phyloP scores from a whole-genome alignment of 2,329 filamentous ascomycete species.

The Colletotrichum higginsianum region DNA sequence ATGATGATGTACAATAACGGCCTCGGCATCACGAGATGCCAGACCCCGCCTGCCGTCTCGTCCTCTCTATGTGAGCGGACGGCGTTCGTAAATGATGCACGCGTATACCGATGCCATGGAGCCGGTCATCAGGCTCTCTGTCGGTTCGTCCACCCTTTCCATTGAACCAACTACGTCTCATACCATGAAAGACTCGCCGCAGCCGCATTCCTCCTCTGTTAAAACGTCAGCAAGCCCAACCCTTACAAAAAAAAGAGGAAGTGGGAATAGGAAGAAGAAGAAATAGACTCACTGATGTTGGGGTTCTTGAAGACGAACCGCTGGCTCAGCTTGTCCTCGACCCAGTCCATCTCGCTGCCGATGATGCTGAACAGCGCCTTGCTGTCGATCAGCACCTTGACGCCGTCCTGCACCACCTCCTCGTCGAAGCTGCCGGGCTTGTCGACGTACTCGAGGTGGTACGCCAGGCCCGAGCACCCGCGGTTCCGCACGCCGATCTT shows the following conservation, averaged over 20 bases:
- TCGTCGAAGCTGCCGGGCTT: conserved; percentile 92
- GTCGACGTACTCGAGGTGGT: conserved; percentile 95
- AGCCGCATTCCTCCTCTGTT: conserved; percentile 94
- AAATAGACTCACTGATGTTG: conserved; percentile 89
- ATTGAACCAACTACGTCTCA: background rate
- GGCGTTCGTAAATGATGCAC: background rate
- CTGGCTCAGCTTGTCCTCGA: conserved; percentile 93
- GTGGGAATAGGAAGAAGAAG: no score
- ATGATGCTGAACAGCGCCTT: conserved; percentile 99
- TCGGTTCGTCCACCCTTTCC: background rate
- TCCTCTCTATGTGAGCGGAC: conserved; percentile 14
- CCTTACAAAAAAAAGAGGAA: no score
- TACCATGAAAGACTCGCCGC: conserved; percentile 96
- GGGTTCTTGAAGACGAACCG: conserved; percentile 96
- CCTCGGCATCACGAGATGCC: conserved; percentile 19
- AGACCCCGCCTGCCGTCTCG: conserved; percentile 18
- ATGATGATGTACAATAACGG: conserved; percentile 35
- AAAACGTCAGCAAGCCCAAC: conserved; percentile 48
- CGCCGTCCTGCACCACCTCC: conserved; percentile 93
- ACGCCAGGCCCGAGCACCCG: conserved; percentile 93
- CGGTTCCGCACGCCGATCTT: conserved; percentile 94
- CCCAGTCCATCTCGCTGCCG: conserved; percentile 99
- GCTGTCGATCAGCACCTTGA: conserved; percentile 95
- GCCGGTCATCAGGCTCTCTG: background rate
- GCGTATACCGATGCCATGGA: conserved; percentile 2